Evolutionary conservation across 2,329 filamentous ascomycete genomes (phyloP).

Genomic region (Colletotrichum liaoningense): DNA sequence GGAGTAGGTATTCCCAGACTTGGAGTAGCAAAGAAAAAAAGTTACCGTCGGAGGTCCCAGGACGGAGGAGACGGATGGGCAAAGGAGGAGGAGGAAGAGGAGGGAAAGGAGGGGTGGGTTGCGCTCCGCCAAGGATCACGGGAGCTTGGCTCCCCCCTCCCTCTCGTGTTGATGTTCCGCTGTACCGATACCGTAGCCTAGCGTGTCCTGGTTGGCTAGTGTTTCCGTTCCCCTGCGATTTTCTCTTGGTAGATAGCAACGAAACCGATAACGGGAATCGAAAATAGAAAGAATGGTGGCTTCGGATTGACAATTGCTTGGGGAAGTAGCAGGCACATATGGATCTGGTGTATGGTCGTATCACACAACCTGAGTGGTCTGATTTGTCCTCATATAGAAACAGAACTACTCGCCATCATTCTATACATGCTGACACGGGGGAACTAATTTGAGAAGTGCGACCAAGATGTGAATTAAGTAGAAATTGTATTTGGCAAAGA

Average conservation of each 20-base stretch:
- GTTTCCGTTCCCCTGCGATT: background rate
- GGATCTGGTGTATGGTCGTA: background rate
- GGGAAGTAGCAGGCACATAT: background rate
- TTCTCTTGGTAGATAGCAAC: background rate
- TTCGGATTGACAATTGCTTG: background rate
- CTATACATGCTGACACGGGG: no score
- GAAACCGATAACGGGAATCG: background rate
- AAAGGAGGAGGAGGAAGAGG: no score
- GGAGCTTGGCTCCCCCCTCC: background rate
- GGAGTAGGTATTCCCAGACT: background rate
- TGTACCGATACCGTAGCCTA: no score
- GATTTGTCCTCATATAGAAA: background rate
- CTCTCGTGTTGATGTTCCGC: no score
- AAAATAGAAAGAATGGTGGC: background rate
- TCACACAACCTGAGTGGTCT: background rate
- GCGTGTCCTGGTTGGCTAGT: background rate
- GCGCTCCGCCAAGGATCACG: background rate
- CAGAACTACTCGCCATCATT: no score
- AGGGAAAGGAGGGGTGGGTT: background rate
- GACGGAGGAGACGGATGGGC: no score
- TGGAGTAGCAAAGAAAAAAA: constrained; percentile 1
- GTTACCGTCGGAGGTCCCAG: background rate
- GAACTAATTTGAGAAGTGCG: no score
- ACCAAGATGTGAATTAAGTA: background rate
- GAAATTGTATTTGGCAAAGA: background rate